A percentile compares a stretch with the other conserved stretches of the same genome.
Evolutionary conservation across 805 yeast species (phyloP).

Genomic region (Lipomyces starkeyi): DNA sequence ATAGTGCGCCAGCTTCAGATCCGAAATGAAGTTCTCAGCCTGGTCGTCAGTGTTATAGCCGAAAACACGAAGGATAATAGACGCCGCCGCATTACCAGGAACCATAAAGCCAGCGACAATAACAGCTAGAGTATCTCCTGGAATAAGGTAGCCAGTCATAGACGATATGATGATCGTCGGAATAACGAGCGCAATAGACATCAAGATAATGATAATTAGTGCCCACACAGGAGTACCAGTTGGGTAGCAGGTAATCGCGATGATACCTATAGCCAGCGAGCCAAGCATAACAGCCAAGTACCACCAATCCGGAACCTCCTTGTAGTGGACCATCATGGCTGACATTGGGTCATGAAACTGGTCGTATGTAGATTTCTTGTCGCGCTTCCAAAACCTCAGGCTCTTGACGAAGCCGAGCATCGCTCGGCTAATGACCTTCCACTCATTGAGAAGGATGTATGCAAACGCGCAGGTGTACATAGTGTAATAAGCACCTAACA

Average conservation of each 20-base stretch:
- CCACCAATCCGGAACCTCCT: conserved; percentile 80
- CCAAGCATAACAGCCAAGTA: conserved; percentile 55
- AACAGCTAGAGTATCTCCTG: conserved; percentile 50
- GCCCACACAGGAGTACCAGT: conserved; percentile 68
- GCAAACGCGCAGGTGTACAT: conserved; percentile 59
- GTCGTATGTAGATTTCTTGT: conserved; percentile 1
- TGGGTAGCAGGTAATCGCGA: conserved; percentile 50
- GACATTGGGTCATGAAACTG: conserved; percentile 47
- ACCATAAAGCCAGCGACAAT: conserved; percentile 55
- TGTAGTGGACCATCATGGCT: conserved; percentile 59
- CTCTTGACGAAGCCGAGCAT: background rate
- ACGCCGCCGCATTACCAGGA: conserved; percentile 57
- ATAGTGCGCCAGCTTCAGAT: conserved; percentile 58
- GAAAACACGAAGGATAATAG: conserved; percentile 55
- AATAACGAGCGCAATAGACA: conserved; percentile 60
- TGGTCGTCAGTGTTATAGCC: conserved; percentile 56
- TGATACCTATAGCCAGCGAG: conserved; percentile 45
- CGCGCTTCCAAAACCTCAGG: background rate
- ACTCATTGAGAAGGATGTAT: conserved; percentile 54
- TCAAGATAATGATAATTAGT: conserved; percentile 58
- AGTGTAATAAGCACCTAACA: conserved; percentile 59
- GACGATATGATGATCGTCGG: conserved; percentile 69
- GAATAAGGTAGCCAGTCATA: conserved; percentile 58
- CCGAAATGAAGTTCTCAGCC: conserved; percentile 48
- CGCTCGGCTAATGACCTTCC: conserved; percentile 13